Conservation (phyloP, 1,139 yeast species). For the Protomyces pachydermus region DNA sequence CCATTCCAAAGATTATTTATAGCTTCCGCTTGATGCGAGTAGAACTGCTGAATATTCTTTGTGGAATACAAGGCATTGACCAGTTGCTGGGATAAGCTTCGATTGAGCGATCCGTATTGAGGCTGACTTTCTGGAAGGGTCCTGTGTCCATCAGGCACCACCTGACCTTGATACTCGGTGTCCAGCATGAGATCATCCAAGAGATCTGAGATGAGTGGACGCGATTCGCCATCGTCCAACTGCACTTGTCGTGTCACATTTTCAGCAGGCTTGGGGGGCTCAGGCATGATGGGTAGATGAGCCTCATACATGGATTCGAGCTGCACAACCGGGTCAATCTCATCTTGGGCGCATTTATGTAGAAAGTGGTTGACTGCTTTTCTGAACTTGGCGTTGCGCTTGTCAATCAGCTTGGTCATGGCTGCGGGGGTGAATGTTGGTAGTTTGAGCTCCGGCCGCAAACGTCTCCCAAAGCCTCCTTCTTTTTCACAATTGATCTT, state of each 20-base stretch:
- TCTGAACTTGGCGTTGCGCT: conserved; percentile 54
- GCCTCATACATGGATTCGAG: conserved; percentile 41
- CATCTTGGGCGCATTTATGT: conserved; percentile 37
- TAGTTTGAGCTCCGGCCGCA: conserved; percentile 39
- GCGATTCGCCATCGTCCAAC: neutral
- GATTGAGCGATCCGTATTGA: conserved; percentile 15
- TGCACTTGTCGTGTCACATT: neutral
- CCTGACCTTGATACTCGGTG: conserved; percentile 30
- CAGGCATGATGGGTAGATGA: conserved; percentile 47
- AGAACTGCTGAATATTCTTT: conserved; percentile 50
- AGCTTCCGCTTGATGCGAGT: conserved; percentile 78
- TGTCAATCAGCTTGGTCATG: conserved; percentile 56
- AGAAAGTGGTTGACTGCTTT: conserved; percentile 46
- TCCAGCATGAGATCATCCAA: conserved; percentile 46
- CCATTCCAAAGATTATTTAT: conserved; percentile 52
- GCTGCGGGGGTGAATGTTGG: conserved; percentile 49
- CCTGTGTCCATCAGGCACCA: conserved; percentile 37
- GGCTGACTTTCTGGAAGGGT: conserved; percentile 14
- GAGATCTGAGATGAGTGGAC: conserved; percentile 37
- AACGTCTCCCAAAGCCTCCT: conserved; percentile 28
- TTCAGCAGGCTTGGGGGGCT: neutral
- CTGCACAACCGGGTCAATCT: conserved; percentile 42
- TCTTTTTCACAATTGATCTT: conserved; percentile 37
- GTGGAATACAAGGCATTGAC: conserved; percentile 48
- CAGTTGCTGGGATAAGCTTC: conserved; percentile 46